Evolutionary conservation across 139 green algal species (phyloP), one percentile per base, ranked within the genome.

Genomic region (Spirogloea muscicola): DNA sequence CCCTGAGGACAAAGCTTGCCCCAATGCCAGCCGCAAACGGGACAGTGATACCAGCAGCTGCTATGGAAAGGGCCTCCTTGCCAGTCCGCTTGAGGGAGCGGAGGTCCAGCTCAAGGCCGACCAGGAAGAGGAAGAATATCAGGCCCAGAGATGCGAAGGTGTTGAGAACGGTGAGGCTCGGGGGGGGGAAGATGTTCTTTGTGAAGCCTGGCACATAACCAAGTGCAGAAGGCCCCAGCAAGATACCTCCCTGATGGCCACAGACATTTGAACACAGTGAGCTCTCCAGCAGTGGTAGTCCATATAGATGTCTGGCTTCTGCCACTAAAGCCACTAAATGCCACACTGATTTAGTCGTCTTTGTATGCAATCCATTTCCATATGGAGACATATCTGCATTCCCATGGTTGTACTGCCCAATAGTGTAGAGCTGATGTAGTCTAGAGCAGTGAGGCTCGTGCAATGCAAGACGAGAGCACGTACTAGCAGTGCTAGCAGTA

Each of bases 121-220:
- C 41, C 34, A 85, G 63, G 62, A 86, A 86, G 60, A 86, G 77
- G 71, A 83, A 86, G 41, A 79, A 82, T 31, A 86, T 78, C 33
- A 86, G 61, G 13, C 82, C 82, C 7, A 80, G 9, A 46, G 82
- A 85, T 25, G 82, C 82, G 31, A 86, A 29, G 31, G 58, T 79
- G 10, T 18, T 61, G 36, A 79, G 70, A 7, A 79, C 61, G 16
- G 59, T 37, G 21, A 79, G 37, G n/a, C 40, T 65, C 21, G 29
- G 27, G 9, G 31, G n/a, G 2, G 70, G 70, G 31, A 79, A 79
- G 43, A 79, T 59, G 37, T 43, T 25, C 1, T 72, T 29, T 4
- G 61, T 72, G 27, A 71, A 79, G 36, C 60, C 59, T 31, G 72
- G 72, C 31, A 80, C 76, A n/a, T 76, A 51, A 1, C 72, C 72